A percentile compares a stretch with the other conserved stretches of the same genome.
These are phyloP conservation scores for Linanthus parryae DNA, from an alignment of 148 eudicot species.

Conservation along the genomic window DNA sequence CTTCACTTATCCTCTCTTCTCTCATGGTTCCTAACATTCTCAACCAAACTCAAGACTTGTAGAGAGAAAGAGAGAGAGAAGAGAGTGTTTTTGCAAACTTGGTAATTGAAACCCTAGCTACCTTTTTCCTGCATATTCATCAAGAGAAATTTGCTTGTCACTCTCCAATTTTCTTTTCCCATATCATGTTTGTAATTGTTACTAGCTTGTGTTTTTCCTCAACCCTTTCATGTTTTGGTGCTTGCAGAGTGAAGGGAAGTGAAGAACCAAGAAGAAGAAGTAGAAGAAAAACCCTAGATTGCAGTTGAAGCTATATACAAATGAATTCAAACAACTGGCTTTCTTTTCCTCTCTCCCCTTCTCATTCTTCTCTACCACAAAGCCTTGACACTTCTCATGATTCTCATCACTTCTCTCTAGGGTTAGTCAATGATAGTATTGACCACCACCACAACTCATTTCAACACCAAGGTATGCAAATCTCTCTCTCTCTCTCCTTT, in stretches of 20 bases:
- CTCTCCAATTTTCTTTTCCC: neutral
- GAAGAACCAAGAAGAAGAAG: conserved; percentile 7
- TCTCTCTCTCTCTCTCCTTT: conserved; percentile 2
- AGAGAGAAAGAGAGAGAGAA: conserved; percentile 4
- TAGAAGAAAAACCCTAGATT: too few species aligned
- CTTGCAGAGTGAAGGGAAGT: conserved; percentile 7
- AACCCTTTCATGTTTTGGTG: neutral
- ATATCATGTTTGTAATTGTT: neutral
- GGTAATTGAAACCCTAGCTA: conserved; percentile 4
- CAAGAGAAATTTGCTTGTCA: too few species aligned
- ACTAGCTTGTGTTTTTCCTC: neutral
- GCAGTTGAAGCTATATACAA: neutral
- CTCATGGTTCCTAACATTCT: neutral
- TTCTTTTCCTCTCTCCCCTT: conserved; percentile 81
- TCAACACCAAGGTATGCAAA: conserved; percentile 53
- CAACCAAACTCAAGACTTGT: neutral
- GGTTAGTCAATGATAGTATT: conserved; percentile 54
- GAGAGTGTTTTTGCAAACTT: neutral
- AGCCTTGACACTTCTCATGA: conserved; percentile 51
- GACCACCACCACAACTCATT: conserved; percentile 57
- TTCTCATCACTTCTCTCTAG: conserved; percentile 70
- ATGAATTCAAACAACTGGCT: conserved; percentile 98
- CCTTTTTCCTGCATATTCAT: too few species aligned
- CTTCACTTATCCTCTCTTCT: conserved; percentile 2
- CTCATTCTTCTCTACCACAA: conserved; percentile 53